Conservation (phyloP, 1,284 basidiomycete species). For the Ustilago xerochloae region DNA sequence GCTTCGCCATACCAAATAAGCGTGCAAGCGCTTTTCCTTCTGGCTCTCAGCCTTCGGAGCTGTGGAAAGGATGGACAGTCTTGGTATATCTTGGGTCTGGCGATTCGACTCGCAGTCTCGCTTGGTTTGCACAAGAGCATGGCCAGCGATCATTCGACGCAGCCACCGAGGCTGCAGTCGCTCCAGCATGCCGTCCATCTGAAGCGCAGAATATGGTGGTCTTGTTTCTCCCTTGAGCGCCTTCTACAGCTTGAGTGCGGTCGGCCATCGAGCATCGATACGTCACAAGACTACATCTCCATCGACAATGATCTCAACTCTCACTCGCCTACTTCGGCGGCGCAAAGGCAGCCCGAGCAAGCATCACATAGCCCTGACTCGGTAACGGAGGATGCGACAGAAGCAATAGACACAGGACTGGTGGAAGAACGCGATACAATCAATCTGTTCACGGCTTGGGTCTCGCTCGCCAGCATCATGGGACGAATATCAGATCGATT, state of each 20-base stretch:
- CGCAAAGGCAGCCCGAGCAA: too few relatives aligned
- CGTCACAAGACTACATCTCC: background rate
- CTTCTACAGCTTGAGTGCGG: slow-evolving; percentile 17
- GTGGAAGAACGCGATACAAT: background rate
- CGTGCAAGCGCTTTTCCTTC: slow-evolving; percentile 12
- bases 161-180: background rate
- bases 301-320: background rate
- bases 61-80: slow-evolving; percentile 19
- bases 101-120: slow-evolving; percentile 11
- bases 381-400: too few relatives aligned
- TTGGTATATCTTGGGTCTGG: slow-evolving; percentile 12
- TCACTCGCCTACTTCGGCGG: too few relatives aligned
- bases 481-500: slow-evolving; percentile 17
- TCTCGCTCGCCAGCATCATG: slow-evolving; percentile 15
- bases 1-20: slow-evolving; percentile 10
- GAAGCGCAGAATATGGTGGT: slow-evolving; percentile 9
- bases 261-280: slow-evolving; percentile 6
- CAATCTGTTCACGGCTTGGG: slow-evolving; percentile 6
- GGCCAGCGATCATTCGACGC: background rate
- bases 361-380: too few relatives aligned
- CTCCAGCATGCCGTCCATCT: background rate
- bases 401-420: background rate
- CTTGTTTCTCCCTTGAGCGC: slow-evolving; percentile 12
- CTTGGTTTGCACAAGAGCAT: slow-evolving; percentile 18
- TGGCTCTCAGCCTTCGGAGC: slow-evolving; percentile 7